Evolutionary conservation across 2,329 filamentous ascomycete genomes (phyloP), one percentile per base, ranked within the genome.

Genomic region (Huntiella bhutanensis): DNA sequence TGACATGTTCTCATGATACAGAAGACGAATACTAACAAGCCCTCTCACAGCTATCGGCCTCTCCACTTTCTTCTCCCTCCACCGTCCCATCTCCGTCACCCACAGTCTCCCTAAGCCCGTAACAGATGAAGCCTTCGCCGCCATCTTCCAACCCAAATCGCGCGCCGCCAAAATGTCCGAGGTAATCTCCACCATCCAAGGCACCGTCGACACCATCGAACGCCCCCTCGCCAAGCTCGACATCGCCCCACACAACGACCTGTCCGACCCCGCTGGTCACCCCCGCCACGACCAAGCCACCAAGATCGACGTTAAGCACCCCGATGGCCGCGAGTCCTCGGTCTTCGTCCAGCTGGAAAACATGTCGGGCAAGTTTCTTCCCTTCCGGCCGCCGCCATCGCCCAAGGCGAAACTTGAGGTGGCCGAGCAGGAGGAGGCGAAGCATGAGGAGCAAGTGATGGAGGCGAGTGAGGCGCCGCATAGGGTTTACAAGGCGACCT

Each of bases 11-110:
- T n/a, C 10, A 16, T 5, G 13, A 12, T 22, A 6, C 4, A 7
- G 12, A 35, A 15, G 12, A 35, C 11, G 45, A 51, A 16, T 46
- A 35, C 52, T 53, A 52, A 58, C 34, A 5, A n/a, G 6, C 12
- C 34, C 12, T 22, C 11, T 22, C 52, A 4, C 53, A 96, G 91
- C 92, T 57, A 72, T 96, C 51, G 80, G 82, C 52, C 69, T 94
- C 40, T 91, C 88, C 5, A 81, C 81, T 50, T 96, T 98, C 70
- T 96, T 96, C 68, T 92, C 87, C 52, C 80, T 93, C 53, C 85
- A 98, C 64, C 79, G 91, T 51, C 91, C 91, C 40, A 88, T 98
- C 57, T 93, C 85, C 47, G 76, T 95, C 53, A 86, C 80, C 43
- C 78, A 80, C 55, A 79, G 80, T 54, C 79, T 94, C 57, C 91